These are phyloP conservation scores for Colletotrichum cordylinicola DNA, from an alignment of 2,329 filamentous ascomycete genomes.

Conservation along the genomic window DNA sequence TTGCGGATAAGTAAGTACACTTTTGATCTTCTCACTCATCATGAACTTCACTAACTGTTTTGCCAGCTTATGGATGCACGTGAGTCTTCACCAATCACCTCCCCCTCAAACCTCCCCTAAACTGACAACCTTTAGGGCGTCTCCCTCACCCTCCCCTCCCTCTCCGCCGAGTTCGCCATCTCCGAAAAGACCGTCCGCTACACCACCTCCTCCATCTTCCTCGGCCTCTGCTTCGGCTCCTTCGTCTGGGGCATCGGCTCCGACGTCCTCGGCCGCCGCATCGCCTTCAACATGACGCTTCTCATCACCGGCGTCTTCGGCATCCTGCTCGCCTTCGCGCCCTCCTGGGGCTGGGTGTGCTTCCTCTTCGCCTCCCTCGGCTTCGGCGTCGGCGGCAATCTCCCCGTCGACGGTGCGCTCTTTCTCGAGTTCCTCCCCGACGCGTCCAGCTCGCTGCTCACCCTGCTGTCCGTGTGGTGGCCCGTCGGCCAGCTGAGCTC, in stretches of 20 bases:
- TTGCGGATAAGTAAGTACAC: constrained; percentile 76
- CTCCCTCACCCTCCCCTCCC: constrained; percentile 75
- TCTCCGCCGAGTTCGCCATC: constrained; percentile 77
- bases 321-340: constrained; percentile 69
- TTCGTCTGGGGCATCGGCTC: constrained; percentile 82
- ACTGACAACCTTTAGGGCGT: constrained; percentile 61
- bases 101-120: no score
- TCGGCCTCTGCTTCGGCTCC: constrained; percentile 79
- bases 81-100: constrained; percentile 38
- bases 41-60: constrained; percentile 13
- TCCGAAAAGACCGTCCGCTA: constrained; percentile 76
- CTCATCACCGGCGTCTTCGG: constrained; percentile 79
- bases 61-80: constrained; percentile 73
- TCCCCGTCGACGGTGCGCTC: constrained; percentile 80
- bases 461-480: constrained; percentile 87
- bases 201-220: constrained; percentile 78
- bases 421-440: constrained; percentile 86
- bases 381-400: constrained; percentile 75
- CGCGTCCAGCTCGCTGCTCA: constrained; percentile 75
- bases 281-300: constrained; percentile 83
- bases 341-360: constrained; percentile 71
- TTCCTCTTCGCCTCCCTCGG: constrained; percentile 66
- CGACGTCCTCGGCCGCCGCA: constrained; percentile 78
- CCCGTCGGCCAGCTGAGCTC: constrained; percentile 80
- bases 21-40: neutral